Evolutionary conservation across 768 basidiomycete species (phyloP), one percentile per base, ranked within the genome.

Genomic region (Leccinum barrowsii): DNA sequence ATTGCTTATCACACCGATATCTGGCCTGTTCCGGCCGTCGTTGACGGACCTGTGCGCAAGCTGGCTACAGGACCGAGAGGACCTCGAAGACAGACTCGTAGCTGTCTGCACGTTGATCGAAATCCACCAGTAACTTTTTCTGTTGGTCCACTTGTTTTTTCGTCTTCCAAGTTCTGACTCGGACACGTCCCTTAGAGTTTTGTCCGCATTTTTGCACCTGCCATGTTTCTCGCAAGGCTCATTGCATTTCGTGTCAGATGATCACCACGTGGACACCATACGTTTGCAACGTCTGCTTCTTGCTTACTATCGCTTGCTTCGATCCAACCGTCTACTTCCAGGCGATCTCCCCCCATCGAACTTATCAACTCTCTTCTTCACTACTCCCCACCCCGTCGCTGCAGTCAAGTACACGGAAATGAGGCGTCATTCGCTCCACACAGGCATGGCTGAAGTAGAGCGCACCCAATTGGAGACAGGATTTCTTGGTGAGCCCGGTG

Each of bases 231-330:
- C 72, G 58, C 68, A 77, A 15, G 85, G 90, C 1, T 87, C 86
- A 2, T 68, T 94, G 10, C 69, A 75, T 75, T 80, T 68, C 53
- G 65, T 85, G 19, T 7, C 57, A 74, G 3, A 67, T 75, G 3
- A 50, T 72, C 15, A 50, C 69, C n/a, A 58, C 65, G 2, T 58
- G 50, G 78, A 85, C 37, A 54, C 70, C 6, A 65, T 67, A n/a
- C 78, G 80, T n/a, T 73, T 94, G 11, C 90, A 94, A 22, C 77
- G 78, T 51, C 71, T 89, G 0, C 80, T 97, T 32, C 77, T 96
- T 46, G 83, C 90, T 1, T 92, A 94, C 66, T 90, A 90, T 67
- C 86, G 94, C 37, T 80, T 96, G 51, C 77, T 94, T 17, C 79
- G 81, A 67, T 85, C 85, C 22, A 93, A 91, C 70, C 84, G 85